Evolutionary conservation across 805 yeast genomes (phyloP), one percentile per base, ranked within the genome.

Genomic region (Nakazawaea wickerhamii): DNA sequence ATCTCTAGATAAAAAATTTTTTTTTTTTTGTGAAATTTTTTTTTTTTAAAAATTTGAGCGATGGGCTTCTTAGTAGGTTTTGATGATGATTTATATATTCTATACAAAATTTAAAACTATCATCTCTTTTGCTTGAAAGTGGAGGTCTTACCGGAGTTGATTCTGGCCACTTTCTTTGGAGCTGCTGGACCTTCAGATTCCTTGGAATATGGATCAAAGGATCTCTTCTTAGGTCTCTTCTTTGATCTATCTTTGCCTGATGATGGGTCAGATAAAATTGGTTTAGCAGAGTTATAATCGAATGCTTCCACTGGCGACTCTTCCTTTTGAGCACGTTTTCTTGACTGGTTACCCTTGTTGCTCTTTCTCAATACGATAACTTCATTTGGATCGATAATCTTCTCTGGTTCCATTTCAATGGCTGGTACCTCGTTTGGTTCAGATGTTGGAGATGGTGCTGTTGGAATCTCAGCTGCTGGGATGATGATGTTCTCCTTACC

Each of bases 121-220:
- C 30, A 36, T 31, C 36, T 48, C 36, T 34, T 41, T 13, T 39
- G 27, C 18, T 34, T 41, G 43, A 64, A 69, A 0, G 72, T 64
- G 2, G 67, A 48, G 2, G 68, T 55, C 45, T 62, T 67, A n/a
- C 73, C 73, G 22, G 48, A 35, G 8, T 57, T 60, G 18, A 57
- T 41, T 18, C 58, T 50, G 3, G 33, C 21, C 6, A 36, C 43
- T 38, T 66, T 74, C 60, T 75, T 79, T 6, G 74, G 71, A n/a
- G 73, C 70, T 49, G 61, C 62, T 7, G 83, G 83, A 1, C 79
- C 84, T 14, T 68, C 69, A 21, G 67, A 60, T 5, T 61, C 64
- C 35, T 64, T 18, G 3, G 44, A 30, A 35, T 47, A 47, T 6
- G 50, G 50, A 21, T 47, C 46, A 19, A 47, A 47, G 1, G 47